Evolutionary conservation across 352 stramenopile genomes (phyloP).

Genomic region (Globisporangium megalacanthum): DNA sequence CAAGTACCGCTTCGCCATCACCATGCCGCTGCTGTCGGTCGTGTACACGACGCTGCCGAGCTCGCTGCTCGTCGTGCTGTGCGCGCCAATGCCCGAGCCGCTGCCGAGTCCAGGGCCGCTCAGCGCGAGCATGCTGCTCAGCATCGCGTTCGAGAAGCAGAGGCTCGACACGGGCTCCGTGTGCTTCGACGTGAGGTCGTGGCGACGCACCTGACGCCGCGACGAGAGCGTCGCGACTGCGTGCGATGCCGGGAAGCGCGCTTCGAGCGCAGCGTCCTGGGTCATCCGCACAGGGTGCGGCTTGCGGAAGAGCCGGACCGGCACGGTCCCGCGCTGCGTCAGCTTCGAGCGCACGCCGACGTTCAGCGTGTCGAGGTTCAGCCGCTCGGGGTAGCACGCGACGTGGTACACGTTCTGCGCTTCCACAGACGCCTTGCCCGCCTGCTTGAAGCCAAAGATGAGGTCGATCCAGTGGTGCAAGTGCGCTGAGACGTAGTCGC

Average conservation of each 20-base stretch:
- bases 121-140: slow-evolving; percentile 53
- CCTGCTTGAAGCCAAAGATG: slow-evolving; percentile 98
- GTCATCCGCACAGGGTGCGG: slow-evolving; percentile 65
- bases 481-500: slow-evolving; percentile 95
- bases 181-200: slow-evolving; percentile 75
- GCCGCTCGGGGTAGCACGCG: slow-evolving; percentile 65
- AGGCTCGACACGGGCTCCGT: slow-evolving; percentile 59
- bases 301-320: slow-evolving; percentile 76
- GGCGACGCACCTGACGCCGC: slow-evolving; percentile 69
- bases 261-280: slow-evolving; percentile 68
- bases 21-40: slow-evolving; percentile 65
- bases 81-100: slow-evolving; percentile 66
- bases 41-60: slow-evolving; percentile 78
- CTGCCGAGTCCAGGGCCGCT: slow-evolving; percentile 51
- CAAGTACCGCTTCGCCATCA: slow-evolving; percentile 74
- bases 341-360: slow-evolving; percentile 50
- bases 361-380: slow-evolving; percentile 66
- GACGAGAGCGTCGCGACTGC: slow-evolving; percentile 71
- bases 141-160: slow-evolving; percentile 69
- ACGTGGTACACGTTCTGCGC: slow-evolving; percentile 93
- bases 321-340: slow-evolving; percentile 68
- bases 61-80: slow-evolving; percentile 49
- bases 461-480: slow-evolving; percentile 99
- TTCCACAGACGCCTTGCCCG: slow-evolving; percentile 79
- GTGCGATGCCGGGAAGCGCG: slow-evolving; percentile 67